Base-by-base conservation (phyloP, 306 rosid genomes). In the Rosa rugosa region DNA sequence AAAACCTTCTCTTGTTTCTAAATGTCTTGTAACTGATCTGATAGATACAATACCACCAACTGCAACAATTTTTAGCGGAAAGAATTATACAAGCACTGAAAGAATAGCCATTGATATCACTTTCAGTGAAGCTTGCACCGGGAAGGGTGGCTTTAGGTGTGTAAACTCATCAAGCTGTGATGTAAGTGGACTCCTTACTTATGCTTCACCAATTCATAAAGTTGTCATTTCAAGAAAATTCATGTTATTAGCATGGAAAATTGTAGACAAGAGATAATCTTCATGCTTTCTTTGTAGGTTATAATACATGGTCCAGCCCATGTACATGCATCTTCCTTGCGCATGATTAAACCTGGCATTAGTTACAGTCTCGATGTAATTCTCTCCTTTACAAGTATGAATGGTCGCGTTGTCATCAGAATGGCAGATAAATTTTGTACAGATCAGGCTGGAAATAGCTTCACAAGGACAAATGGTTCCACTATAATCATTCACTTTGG, bases 11-110 rank as follows among this genome's bases (percentile, higher is more conserved):
- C 14, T n/a, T 3, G 63, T 8, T 14, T 41, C 36, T 41, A 18
- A 68, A 6, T 9, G 34, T 41, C 8, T 25, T 23, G 17, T 41
- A 16, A 34, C 14, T 80, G 54, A 38, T 70, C 20, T 64, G 25
- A 49, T 53, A 91, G 96, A 91, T 82, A 87, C 89, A 75, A 81
- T 80, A 31, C 81, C 89, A 5, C 96, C 96, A 84, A 85, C 91
- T 69, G 96, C 93, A 75, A 79, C 80, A 14, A 82, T 91, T 75
- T 72, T 77, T 53, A 82, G 89, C 51, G 57, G 84, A 36, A 82
- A 75, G 71, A 84, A 63, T 23, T 83, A 82, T 23, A 89, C 91
- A 42, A 89, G 80, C 81, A 87, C 87, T 23, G 49, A 84, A 71
- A 84, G 66, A 69, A 44, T 87, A 78, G 47, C 80, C 80, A 66